phyloP scores from a whole-genome alignment of 1,284 basidiomycete species.

The Papiliotrema laurentii region DNA sequence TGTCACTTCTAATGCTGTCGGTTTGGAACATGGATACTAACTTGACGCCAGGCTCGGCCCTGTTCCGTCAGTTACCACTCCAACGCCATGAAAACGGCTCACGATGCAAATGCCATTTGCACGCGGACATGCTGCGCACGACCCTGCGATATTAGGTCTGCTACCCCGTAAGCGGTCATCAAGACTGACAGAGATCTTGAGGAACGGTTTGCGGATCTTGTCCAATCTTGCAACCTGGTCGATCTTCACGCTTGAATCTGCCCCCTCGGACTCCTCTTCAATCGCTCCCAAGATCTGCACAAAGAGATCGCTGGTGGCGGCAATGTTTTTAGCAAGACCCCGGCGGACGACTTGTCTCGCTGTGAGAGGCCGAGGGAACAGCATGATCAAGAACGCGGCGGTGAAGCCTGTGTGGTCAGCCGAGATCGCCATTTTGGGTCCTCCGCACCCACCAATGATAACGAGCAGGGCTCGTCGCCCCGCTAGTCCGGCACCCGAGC shows the following conservation, averaged over 20 bases:
- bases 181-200: constrained; percentile 32
- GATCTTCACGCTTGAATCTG: constrained; percentile 14
- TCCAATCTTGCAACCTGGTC: constrained; percentile 11
- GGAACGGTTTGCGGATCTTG: constrained; percentile 21
- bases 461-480: constrained; percentile 53
- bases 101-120: constrained; percentile 30
- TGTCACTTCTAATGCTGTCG: background rate
- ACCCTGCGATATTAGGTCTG: constrained; percentile 13
- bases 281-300: constrained; percentile 36
- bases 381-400: constrained; percentile 39
- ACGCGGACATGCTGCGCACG: constrained; percentile 26
- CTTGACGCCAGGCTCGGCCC: constrained; percentile 34
- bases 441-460: constrained; percentile 36
- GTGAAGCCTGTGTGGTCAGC: constrained; percentile 27
- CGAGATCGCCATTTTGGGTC: background rate
- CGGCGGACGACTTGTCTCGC: constrained; percentile 38
- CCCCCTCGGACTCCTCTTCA: constrained; percentile 26
- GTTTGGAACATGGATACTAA: constrained; percentile 2
- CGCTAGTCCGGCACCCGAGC: constrained; percentile 56
- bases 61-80: constrained; percentile 3
- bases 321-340: constrained; percentile 35
- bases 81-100: constrained; percentile 5
- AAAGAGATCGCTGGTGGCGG: constrained; percentile 38
- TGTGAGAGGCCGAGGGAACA: constrained; percentile 42
- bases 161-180: background rate